Evolutionary conservation across 2,329 filamentous ascomycete species (phyloP).

Genomic region (Ceratocystis cacaofunesta): DNA sequence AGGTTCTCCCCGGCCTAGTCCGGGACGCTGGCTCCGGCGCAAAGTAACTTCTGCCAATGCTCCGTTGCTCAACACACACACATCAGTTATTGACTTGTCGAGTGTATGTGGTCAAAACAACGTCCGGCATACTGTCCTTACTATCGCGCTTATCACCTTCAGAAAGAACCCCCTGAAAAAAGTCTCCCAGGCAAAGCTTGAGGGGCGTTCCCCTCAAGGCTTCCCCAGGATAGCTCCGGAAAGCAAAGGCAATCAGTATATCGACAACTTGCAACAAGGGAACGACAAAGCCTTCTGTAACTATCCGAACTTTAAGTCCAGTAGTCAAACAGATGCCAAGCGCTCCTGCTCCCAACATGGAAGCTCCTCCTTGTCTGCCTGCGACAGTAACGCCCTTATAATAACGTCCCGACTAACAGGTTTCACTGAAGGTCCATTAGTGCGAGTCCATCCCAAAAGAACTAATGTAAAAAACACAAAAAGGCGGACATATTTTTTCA

Average conservation of each 20-base stretch:
- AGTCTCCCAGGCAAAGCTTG: neutral
- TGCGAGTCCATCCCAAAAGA: neutral
- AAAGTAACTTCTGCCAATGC: conserved; percentile 32
- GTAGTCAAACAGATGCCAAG: neutral
- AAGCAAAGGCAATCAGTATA: conserved; percentile 1
- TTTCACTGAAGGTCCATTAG: neutral
- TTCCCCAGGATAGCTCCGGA: neutral
- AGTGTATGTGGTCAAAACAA: neutral
- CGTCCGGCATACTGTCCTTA: conserved; percentile 30
- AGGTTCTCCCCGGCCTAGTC: conserved; percentile 38
- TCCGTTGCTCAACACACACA: neutral
- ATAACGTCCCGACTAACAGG: neutral
- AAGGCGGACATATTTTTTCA: neutral
- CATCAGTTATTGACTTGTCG: neutral
- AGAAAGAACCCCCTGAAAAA: conserved; percentile 31
- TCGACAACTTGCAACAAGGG: neutral
- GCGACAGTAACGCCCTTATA: too few species aligned
- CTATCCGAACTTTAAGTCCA: neutral
- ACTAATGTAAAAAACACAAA: neutral
- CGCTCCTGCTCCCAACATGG: neutral
- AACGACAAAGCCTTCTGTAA: neutral
- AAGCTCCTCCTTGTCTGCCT: neutral
- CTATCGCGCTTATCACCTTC: conserved; percentile 45
- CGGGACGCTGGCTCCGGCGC: conserved; percentile 43
- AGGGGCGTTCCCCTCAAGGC: neutral